Percentiles rank a stretch among this genome's conserved stretches.
phyloP scores from a whole-genome alignment of 257 asterid genomes.

The Solanum corneliomulleri region DNA sequence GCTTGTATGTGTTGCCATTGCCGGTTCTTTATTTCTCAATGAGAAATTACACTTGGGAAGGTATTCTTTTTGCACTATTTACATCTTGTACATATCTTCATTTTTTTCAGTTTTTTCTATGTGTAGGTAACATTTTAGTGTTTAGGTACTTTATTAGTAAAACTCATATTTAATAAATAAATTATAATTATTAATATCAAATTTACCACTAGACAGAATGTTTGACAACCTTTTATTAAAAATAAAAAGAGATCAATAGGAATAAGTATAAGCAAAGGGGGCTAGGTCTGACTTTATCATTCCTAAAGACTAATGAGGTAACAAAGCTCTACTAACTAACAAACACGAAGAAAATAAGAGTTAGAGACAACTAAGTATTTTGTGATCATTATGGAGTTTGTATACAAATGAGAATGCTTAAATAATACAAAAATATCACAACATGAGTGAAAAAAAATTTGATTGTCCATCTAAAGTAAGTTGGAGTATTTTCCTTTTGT shows the following conservation, averaged over 20 bases:
- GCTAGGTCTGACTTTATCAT: not conserved
- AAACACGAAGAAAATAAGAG: not conserved
- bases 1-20: constrained; percentile 18
- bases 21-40: constrained; percentile 7
- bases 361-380: not conserved
- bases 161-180: not conserved
- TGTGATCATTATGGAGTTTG: not conserved
- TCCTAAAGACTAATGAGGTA: not conserved
- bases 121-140: not conserved
- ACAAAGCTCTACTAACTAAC: not conserved
- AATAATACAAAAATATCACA: too few species aligned
- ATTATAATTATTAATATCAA: too few species aligned
- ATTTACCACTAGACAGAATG: not conserved
- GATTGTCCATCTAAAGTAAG: not conserved
- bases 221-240: not conserved
- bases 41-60: constrained; percentile 26
- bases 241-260: not conserved
- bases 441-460: not conserved
- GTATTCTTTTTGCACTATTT: not conserved
- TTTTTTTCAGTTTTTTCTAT: not conserved
- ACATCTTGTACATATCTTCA: not conserved
- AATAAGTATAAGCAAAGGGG: not conserved
- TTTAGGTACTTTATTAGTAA: not conserved
- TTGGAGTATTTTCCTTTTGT: not conserved
- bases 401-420: not conserved